These are phyloP conservation scores for Monosporozyma solicola DNA, from an alignment of 805 yeast species.

Conservation along the genomic window DNA sequence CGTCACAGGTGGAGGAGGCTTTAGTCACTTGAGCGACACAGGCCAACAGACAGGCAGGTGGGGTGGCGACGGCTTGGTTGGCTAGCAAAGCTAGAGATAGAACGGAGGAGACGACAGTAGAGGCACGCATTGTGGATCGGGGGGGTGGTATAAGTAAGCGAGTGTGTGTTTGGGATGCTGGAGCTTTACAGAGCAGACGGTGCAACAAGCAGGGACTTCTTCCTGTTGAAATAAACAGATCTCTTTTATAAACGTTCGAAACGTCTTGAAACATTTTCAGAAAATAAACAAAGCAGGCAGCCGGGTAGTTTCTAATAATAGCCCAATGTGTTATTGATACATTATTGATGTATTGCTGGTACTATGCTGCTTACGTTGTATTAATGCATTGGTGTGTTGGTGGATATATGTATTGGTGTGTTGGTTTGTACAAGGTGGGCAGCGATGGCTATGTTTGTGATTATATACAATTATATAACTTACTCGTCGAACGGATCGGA, in stretches of 20 bases:
- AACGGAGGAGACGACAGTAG: conserved; percentile 21
- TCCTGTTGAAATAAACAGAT: background rate
- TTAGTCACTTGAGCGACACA: conserved; percentile 69
- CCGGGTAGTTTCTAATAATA: background rate
- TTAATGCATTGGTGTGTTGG: too few species aligned
- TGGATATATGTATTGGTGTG: too few species aligned
- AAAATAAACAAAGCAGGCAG: background rate
- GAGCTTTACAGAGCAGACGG: too few species aligned
- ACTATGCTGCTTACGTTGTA: too few species aligned
- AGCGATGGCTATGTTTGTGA: too few species aligned
- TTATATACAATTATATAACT: too few species aligned
- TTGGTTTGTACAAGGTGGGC: too few species aligned
- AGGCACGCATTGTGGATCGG: conserved; percentile 19
- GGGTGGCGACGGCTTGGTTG: conserved; percentile 49
- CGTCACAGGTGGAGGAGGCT: conserved; percentile 42
- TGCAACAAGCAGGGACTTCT: background rate
- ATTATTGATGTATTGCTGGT: too few species aligned
- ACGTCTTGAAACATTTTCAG: background rate
- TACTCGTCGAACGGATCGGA: too few species aligned
- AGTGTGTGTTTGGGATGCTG: background rate
- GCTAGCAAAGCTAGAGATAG: conserved; percentile 22
- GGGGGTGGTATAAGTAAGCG: background rate
- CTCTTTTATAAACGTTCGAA: background rate
- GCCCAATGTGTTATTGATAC: too few species aligned
- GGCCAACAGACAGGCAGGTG: conserved; percentile 89